phyloP scores from a whole-genome alignment of 371 early-diverging fungal genomes.

The Blakeslea trispora region DNA sequence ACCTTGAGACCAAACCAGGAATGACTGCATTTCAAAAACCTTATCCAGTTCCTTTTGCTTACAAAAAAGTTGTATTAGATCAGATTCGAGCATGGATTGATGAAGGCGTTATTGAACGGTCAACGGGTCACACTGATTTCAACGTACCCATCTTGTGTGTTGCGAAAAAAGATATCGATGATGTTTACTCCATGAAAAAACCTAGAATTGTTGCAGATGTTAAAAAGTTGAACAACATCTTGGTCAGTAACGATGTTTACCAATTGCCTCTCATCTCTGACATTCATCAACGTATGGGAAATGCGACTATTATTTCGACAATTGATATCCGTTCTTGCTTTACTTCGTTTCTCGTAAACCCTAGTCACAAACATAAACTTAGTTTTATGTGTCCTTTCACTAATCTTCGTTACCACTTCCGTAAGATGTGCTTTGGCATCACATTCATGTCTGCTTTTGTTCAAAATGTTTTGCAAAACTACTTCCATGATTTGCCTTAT shows the following conservation, averaged over 20 bases:
- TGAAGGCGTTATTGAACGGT: no score
- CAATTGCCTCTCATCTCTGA: conserved; percentile 1
- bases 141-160: no score
- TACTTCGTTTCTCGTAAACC: neutral
- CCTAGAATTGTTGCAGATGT: conserved; percentile 1
- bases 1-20: neutral
- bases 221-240: conserved; percentile 1
- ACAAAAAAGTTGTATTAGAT: neutral
- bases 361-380: conserved; percentile 5
- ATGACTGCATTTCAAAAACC: neutral
- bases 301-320: neutral
- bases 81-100: neutral
- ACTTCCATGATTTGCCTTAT: conserved; percentile 8
- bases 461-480: neutral
- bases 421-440: conserved; percentile 1
- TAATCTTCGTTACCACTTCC: neutral
- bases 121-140: no score
- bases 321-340: conserved; percentile 11
- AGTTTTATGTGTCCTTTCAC: conserved; percentile 9
- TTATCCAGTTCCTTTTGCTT: neutral
- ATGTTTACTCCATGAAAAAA: no score
- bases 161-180: no score
- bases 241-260: neutral
- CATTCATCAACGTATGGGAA: neutral
- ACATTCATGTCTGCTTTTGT: neutral